Evolutionary conservation across 106 monocot species (phyloP).

Genomic region (Xerophyta viscosa): DNA sequence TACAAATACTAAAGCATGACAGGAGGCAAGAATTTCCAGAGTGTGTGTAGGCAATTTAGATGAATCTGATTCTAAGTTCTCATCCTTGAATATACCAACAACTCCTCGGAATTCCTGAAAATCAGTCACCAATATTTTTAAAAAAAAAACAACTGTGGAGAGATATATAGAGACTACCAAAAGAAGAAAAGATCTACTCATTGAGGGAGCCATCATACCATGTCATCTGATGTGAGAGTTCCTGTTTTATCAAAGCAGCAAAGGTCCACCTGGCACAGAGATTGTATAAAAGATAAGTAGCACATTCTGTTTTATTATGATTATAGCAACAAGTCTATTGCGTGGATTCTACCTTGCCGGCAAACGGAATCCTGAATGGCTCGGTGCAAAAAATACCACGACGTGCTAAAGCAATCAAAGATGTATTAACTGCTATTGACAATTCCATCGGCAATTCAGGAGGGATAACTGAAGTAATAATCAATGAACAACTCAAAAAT

Average conservation of each 20-base stretch:
- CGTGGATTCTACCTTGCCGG: conserved; percentile 60
- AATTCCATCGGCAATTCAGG: conserved; percentile 99
- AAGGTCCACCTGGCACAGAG: conserved; percentile 80
- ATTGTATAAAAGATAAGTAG: too few relatives aligned
- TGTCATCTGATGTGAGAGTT: conserved; percentile 99
- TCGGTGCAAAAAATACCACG: conserved; percentile 98
- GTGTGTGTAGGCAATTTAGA: conserved; percentile 57
- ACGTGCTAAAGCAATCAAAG: conserved; percentile 93
- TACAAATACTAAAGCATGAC: conserved; percentile 98
- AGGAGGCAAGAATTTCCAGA: conserved; percentile 73
- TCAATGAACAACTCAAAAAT: conserved; percentile 95
- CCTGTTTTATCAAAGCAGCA: conserved; percentile 99
- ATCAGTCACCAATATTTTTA: too few relatives aligned
- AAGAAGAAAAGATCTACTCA: too few relatives aligned
- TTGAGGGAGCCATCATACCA: conserved; percentile 58
- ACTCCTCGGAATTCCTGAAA: conserved; percentile 93
- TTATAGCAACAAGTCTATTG: too few relatives aligned
- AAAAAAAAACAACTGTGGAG: neutral
- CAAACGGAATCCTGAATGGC: conserved; percentile 99
- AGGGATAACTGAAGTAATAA: conserved; percentile 95
- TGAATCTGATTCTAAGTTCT: conserved; percentile 64
- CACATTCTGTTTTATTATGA: too few relatives aligned
- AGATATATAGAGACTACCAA: neutral
- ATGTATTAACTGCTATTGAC: conserved; percentile 99
- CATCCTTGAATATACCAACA: conserved; percentile 41